Base-by-base conservation (phyloP, 805 yeast genomes). In the Yueomyces sinensis region DNA sequence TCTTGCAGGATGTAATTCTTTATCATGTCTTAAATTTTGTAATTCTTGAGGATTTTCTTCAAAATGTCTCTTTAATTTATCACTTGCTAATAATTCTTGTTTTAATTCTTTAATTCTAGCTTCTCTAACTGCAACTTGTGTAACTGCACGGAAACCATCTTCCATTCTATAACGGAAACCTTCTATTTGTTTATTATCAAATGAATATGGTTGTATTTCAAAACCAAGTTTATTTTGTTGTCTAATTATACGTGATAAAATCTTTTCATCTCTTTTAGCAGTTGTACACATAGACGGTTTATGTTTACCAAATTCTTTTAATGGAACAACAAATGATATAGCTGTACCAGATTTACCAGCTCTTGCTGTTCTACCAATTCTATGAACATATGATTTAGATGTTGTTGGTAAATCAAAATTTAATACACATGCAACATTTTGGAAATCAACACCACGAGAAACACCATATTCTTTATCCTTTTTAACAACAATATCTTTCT, bases 31-130 rank as follows among this genome's bases (percentile, higher is more conserved):
- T 53, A 91, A 70, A 35, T 81, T 74, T 16, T 75, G 74, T 48
- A 91, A 68, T 59, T 91, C 98, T 52, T 83, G 93, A 6, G 98
- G 98, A 53, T 91, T 91, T 52, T 91, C 97, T 57, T 89, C 95
- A 54, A 91, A 91, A 60, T 84, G 94, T 52, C 95, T 72, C 59
- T 86, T 84, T 54, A 91, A 70, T 53, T 83, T 86, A 38, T 84
- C 95, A 46, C 93, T 82, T 30, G 89, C 74, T 41, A 91, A 63
- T 54, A 91, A 66, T 58, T 91, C 97, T 44, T 76, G 72, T 56
- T 82, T 82, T 56, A 89, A 68, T 53, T 91, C 98, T 55, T 75
- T 81, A 37, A 86, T 70, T 50, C 97, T 72, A 1, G 97, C 97
- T 50, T 91, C 96, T 58, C 96, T 75, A 18, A 91, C 74, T 1